Conservation (phyloP, 352 stramenopile species). For the Thraustotheca clavata region DNA sequence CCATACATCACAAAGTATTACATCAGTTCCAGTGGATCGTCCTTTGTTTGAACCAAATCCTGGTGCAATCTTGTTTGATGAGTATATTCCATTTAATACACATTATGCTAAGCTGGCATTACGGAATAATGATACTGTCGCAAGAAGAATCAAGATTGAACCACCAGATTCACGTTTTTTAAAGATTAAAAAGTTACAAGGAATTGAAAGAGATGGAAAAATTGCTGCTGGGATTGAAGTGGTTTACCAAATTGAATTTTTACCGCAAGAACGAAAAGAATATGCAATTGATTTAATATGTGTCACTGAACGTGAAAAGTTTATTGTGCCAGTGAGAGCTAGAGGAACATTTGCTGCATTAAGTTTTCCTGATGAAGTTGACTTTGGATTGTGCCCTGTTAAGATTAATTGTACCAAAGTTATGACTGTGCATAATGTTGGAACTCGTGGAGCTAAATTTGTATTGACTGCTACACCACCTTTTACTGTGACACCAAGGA, state of each 20-base stretch:
- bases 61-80: constrained; percentile 82
- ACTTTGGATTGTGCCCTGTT: constrained; percentile 80
- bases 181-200: constrained; percentile 36
- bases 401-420: constrained; percentile 73
- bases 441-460: constrained; percentile 67
- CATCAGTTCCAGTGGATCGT: constrained; percentile 66
- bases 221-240: constrained; percentile 93
- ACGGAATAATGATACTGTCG: constrained; percentile 88
- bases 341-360: constrained; percentile 76
- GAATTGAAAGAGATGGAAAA: constrained; percentile 49
- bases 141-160: constrained; percentile 85
- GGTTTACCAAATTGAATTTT: constrained; percentile 86
- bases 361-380: constrained; percentile 84
- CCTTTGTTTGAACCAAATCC: constrained; percentile 84
- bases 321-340: constrained; percentile 85
- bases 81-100: constrained; percentile 86
- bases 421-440: constrained; percentile 87
- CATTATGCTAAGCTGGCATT: constrained; percentile 81
- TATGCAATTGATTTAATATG: constrained; percentile 89
- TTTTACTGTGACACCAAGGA: constrained; percentile 56
- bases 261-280: constrained; percentile 81
- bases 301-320: constrained; percentile 92
- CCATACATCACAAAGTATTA: constrained; percentile 51
- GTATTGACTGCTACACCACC: constrained; percentile 47
- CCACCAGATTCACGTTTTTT: constrained; percentile 83